phyloP scores from a whole-genome alignment of 2,329 filamentous ascomycete species.

The Aspergillus puulaauensis region DNA sequence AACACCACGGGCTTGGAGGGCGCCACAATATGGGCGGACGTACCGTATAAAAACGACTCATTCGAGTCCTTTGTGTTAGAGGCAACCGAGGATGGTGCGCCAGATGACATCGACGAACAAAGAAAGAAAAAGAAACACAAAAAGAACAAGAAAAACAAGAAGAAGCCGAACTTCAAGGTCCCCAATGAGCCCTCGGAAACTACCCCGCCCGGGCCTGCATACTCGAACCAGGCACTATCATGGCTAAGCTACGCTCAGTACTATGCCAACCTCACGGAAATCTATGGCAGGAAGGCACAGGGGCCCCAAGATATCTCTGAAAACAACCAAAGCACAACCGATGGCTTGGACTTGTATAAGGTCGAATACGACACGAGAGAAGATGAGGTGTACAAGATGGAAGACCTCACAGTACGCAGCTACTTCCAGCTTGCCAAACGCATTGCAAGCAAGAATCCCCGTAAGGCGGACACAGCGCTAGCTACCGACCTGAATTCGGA shows the following conservation, averaged over 20 bases:
- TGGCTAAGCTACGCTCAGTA: constrained; percentile 84
- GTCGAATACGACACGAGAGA: constrained; percentile 83
- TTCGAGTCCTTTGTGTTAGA: constrained; percentile 1
- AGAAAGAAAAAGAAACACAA: constrained; percentile 48
- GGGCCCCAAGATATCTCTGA: neutral
- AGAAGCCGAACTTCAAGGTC: constrained; percentile 60
- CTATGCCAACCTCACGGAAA: constrained; percentile 86
- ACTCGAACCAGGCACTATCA: constrained; percentile 79
- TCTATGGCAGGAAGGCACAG: constrained; percentile 69
- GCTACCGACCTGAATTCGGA: constrained; percentile 10
- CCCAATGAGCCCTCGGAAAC: constrained; percentile 72
- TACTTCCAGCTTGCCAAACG: constrained; percentile 76
- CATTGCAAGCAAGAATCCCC: constrained; percentile 58
- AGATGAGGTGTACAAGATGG: constrained; percentile 71
- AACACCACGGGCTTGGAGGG: constrained; percentile 78
- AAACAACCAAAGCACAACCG: constrained; percentile 54
- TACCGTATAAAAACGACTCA: neutral
- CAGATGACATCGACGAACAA: constrained; percentile 40
- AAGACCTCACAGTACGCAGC: constrained; percentile 81
- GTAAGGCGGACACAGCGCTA: constrained; percentile 23
- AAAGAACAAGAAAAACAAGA: constrained; percentile 46
- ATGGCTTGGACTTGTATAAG: constrained; percentile 68
- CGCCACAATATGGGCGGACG: constrained; percentile 34
- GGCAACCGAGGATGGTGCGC: neutral
- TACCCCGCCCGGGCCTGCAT: constrained; percentile 80